phyloP scores from a whole-genome alignment of 106 monocot genomes.

The Dendrobium huoshanense region DNA sequence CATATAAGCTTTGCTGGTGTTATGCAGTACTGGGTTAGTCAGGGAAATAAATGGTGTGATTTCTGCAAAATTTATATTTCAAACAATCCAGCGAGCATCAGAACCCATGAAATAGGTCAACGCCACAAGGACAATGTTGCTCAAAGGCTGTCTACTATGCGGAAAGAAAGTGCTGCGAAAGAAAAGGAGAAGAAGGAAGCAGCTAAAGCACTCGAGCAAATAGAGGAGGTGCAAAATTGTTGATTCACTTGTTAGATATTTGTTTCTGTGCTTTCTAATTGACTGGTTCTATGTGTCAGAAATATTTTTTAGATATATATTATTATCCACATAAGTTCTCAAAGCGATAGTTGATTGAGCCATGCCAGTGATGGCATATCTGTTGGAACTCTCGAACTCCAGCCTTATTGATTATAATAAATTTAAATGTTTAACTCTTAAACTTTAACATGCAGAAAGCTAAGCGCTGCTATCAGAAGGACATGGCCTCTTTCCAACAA shows the following conservation, averaged over 20 bases:
- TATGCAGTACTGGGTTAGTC: slow-evolving; percentile 96
- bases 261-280: neutral
- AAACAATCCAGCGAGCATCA: slow-evolving; percentile 81
- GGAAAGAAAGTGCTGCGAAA: slow-evolving; percentile 76
- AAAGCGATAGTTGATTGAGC: neutral
- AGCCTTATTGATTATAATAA: neutral
- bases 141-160: slow-evolving; percentile 69
- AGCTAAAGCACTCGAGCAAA: slow-evolving; percentile 70
- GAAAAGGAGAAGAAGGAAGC: slow-evolving; percentile 85
- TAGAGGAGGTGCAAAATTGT: slow-evolving; percentile 63
- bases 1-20: slow-evolving; percentile 1
- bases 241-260: neutral
- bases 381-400: neutral
- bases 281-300: neutral
- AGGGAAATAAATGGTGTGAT: slow-evolving; percentile 99
- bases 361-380: neutral
- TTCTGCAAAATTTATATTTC: slow-evolving; percentile 96
- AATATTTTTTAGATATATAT: neutral
- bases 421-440: neutral
- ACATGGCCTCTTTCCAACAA: slow-evolving; percentile 57
- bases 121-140: slow-evolving; percentile 94
- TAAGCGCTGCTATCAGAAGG: slow-evolving; percentile 83
- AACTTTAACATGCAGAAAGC: slow-evolving; percentile 57
- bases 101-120: slow-evolving; percentile 88
- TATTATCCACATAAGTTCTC: neutral